Evolutionary conservation across 345 rosid genomes (phyloP), one percentile per base, ranked within the genome.

Genomic region (Excoecaria cochinchinensis): DNA sequence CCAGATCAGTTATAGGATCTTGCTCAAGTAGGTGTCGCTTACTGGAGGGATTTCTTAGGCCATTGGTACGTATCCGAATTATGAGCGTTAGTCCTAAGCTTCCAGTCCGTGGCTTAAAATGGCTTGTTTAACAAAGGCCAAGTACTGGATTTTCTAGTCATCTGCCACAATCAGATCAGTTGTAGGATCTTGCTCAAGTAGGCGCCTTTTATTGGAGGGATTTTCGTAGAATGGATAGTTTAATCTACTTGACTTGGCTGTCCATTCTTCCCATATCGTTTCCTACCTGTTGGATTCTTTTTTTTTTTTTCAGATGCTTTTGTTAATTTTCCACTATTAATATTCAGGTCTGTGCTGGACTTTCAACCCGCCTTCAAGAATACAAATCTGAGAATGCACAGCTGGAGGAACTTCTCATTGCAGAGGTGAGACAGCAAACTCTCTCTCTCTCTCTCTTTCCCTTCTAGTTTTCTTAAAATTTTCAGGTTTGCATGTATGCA

Each of bases 331-430:
- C 44, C 48, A 22, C 17, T 72, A 46, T 67, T 36, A 62, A 51
- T 77, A 11, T 65, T 71, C 81, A 96, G 99, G 95, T 93, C 70
- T 93, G 98, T 81, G 91, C 94, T 84, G 98, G 98, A 78, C 95
- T 96, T 77, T 90, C 95, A 72, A 84, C 92, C 74, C 98, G 99
- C 74, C 97, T 96, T 79, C 99, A 93, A 85, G 99, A 93, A 80
- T 90, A 89, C 80, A 96, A 96, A 82, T 87, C 88, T 77, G 99
- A 96, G 86, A 96, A 93, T 88, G 90, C 97, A 70, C 98, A 96
- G 84, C 88, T 96, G 78, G 99, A 96, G 87, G 99, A 96, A 82
- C 98, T 96, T 90, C 95, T 96, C 74, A 81, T 82, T 78, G 89
- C 97, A 22, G 99, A 96, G 97, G 99, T 92, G 83, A 89, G 67